Conservation (phyloP, 305 asterid species). For the Fraxinus greggii region DNA sequence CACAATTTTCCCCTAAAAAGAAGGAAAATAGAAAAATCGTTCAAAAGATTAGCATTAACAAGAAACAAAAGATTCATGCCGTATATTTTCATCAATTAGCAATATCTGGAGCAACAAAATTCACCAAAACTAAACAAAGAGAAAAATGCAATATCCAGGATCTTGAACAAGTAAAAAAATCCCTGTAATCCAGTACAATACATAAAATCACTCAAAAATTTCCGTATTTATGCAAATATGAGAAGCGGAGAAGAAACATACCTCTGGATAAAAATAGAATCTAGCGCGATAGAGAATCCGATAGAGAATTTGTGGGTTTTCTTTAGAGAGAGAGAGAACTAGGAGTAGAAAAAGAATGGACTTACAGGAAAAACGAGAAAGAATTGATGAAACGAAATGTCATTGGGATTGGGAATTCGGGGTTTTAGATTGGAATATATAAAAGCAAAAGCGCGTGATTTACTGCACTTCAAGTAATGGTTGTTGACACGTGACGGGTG, state of each 20-base stretch:
- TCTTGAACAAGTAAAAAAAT: conserved; percentile 13
- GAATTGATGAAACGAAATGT: not conserved
- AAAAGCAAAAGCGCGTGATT: not conserved
- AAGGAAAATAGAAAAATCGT: not conserved
- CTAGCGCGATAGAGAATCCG: not conserved
- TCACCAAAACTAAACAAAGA: not conserved
- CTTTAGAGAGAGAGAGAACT: not conserved
- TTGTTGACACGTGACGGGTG: not conserved
- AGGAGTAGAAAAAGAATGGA: not conserved
- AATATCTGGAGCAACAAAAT: not conserved
- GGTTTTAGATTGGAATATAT: not conserved
- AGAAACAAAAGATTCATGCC: not conserved
- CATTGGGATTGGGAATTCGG: not conserved
- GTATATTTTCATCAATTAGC: not conserved
- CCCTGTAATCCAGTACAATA: not conserved
- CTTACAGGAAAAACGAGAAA: not conserved
- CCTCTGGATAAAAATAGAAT: conserved; percentile 18
- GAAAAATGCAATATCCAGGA: conserved; percentile 17
- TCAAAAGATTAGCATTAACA: not conserved
- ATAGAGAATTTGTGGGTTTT: not conserved
- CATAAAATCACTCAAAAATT: not conserved
- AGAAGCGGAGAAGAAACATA: conserved; percentile 3
- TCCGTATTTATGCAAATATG: not conserved
- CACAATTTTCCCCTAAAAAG: not conserved
- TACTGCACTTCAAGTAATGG: not conserved